These are phyloP conservation scores for Rosa persica DNA, from an alignment of 306 rosid species.

Conservation along the genomic window DNA sequence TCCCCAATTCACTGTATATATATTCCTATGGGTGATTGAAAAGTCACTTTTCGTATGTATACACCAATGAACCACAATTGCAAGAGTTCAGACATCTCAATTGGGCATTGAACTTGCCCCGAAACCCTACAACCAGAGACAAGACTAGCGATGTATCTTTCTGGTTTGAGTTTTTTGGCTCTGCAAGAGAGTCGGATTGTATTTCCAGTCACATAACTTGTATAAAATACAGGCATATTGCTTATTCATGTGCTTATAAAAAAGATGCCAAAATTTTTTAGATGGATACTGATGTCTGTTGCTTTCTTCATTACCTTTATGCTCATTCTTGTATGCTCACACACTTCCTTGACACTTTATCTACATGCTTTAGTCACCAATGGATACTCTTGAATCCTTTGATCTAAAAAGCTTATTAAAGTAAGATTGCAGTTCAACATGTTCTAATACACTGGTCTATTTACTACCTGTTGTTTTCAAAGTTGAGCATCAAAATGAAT, in stretches of 20 bases:
- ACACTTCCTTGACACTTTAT: not conserved
- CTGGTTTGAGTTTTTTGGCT: conserved; percentile 18
- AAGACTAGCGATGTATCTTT: conserved; percentile 12
- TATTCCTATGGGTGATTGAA: not conserved
- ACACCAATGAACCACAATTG: conserved; percentile 4
- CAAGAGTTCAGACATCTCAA: conserved; percentile 9
- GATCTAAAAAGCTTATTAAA: not conserved
- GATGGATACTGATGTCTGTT: conserved; percentile 14
- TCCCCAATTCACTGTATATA: not conserved
- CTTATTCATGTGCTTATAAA: not conserved
- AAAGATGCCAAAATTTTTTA: not conserved
- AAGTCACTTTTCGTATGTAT: conserved; percentile 4
- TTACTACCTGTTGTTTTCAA: conserved; percentile 3
- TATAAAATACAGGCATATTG: conserved; percentile 9
- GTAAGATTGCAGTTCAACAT: not conserved
- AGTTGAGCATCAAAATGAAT: conserved; percentile 17
- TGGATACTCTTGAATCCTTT: conserved; percentile 7
- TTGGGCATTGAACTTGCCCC: not conserved
- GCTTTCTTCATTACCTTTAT: not conserved
- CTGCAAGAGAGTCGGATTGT: conserved; percentile 10
- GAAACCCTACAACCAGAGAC: conserved; percentile 7
- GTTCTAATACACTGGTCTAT: not conserved
- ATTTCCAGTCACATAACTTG: not conserved
- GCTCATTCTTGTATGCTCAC: conserved; percentile 8
- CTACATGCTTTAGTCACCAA: not conserved